phyloP scores from a whole-genome alignment of 2,329 filamentous ascomycete genomes.

The Plectosphaerella sp. region DNA sequence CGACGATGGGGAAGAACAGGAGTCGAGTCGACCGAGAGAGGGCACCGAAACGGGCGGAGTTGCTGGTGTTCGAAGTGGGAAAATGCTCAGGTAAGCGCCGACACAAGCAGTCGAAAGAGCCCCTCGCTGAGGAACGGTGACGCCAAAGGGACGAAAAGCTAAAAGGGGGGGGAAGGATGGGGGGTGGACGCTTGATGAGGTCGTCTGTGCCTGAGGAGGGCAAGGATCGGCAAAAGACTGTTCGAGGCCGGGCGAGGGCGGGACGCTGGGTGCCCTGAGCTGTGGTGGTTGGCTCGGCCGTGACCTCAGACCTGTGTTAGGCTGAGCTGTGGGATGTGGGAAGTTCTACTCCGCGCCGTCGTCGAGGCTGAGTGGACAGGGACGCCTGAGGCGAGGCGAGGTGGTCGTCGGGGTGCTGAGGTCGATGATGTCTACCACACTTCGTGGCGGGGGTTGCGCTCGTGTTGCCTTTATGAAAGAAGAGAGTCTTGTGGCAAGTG shows the following conservation, averaged over 20 bases:
- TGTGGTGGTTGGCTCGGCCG: neutral
- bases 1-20: too few relatives aligned
- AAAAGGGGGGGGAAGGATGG: conserved; percentile 3
- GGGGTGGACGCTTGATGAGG: conserved; percentile 12
- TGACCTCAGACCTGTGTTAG: conserved; percentile 14
- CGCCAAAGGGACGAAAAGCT: neutral
- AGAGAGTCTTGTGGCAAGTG: too few relatives aligned
- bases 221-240: conserved; percentile 10
- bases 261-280: conserved; percentile 1
- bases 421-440: too few relatives aligned
- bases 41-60: too few relatives aligned
- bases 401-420: too few relatives aligned
- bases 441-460: too few relatives aligned
- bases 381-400: too few relatives aligned
- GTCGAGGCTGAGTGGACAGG: too few relatives aligned
- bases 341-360: neutral
- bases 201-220: conserved; percentile 10
- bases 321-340: neutral
- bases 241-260: neutral
- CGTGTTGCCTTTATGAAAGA: too few relatives aligned
- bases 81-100: neutral
- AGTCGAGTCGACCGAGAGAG: too few relatives aligned
- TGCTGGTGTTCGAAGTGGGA: neutral
- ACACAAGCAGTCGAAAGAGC: neutral
- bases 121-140: neutral